Conservation (phyloP, 164 flowering plant genomes). For the Echeveria elegans region DNA sequence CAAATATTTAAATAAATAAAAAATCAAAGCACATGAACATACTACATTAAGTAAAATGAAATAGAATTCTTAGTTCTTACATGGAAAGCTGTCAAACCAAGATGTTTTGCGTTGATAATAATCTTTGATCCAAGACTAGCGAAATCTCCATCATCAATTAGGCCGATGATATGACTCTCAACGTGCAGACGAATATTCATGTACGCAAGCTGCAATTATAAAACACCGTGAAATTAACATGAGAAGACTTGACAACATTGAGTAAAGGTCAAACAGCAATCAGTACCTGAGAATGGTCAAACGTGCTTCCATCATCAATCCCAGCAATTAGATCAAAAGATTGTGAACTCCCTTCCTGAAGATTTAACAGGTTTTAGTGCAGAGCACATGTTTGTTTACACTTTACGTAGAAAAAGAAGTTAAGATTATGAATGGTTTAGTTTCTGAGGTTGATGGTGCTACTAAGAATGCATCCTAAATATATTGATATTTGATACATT, state of each 20-base stretch:
- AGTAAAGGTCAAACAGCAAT: neutral
- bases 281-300: constrained; percentile 76
- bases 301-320: constrained; percentile 48
- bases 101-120: constrained; percentile 37
- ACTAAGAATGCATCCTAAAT: no score
- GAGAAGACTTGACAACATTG: neutral
- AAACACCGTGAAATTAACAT: constrained; percentile 6
- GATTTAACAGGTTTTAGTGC: constrained; percentile 5
- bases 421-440: neutral
- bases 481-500: no score
- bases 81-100: constrained; percentile 70
- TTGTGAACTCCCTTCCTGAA: constrained; percentile 55
- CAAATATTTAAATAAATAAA: neutral
- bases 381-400: neutral
- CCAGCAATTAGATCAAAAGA: constrained; percentile 59
- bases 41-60: neutral
- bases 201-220: constrained; percentile 46
- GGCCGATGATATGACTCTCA: constrained; percentile 53
- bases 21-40: neutral
- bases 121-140: constrained; percentile 30
- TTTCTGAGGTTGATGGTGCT: no score
- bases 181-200: constrained; percentile 70
- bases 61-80: no score
- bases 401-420: neutral
- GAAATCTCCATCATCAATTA: constrained; percentile 28